These are phyloP conservation scores for Candida morakotiae DNA, from an alignment of 805 yeast genomes.

Conservation along the genomic window DNA sequence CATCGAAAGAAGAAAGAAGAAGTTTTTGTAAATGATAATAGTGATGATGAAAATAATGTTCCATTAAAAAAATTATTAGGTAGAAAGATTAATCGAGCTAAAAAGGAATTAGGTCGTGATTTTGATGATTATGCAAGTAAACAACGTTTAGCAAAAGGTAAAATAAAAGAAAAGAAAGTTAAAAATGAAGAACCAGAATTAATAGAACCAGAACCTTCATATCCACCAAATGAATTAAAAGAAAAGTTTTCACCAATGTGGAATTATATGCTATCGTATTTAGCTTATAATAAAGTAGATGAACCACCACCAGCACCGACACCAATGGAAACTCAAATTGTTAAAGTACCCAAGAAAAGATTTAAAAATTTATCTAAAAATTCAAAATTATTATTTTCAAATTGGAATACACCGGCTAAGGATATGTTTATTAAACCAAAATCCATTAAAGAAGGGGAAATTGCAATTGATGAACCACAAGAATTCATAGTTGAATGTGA, in stretches of 20 bases:
- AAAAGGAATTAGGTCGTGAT: slow-evolving; percentile 22
- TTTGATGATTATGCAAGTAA: slow-evolving; percentile 16
- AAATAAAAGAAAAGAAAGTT: slow-evolving; percentile 1
- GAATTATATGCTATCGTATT: slow-evolving; percentile 35
- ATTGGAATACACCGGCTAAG: slow-evolving; percentile 31
- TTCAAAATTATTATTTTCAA: slow-evolving; percentile 20
- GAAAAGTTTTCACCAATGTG: slow-evolving; percentile 31
- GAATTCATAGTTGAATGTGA: slow-evolving; percentile 27
- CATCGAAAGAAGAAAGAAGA: slow-evolving; percentile 12
- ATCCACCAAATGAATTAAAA: slow-evolving; percentile 12
- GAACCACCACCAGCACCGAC: not conserved
- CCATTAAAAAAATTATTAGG: slow-evolving; percentile 7
- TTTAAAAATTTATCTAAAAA: slow-evolving; percentile 12
- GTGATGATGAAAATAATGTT: slow-evolving; percentile 14
- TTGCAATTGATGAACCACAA: slow-evolving; percentile 12
- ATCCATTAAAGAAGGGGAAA: not conserved
- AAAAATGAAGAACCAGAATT: slow-evolving; percentile 6
- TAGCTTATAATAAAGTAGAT: slow-evolving; percentile 21
- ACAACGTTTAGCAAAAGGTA: slow-evolving; percentile 11
- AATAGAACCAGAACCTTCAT: slow-evolving; percentile 3
- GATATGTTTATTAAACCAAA: slow-evolving; percentile 12
- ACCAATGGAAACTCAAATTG: not conserved
- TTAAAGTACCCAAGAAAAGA: slow-evolving; percentile 6
- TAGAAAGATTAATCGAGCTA: slow-evolving; percentile 18
- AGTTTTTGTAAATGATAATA: slow-evolving; percentile 16